Evolutionary conservation across 2,329 filamentous ascomycete species (phyloP), one percentile per base, ranked within the genome.

Genomic region (Microdochium paspali): DNA sequence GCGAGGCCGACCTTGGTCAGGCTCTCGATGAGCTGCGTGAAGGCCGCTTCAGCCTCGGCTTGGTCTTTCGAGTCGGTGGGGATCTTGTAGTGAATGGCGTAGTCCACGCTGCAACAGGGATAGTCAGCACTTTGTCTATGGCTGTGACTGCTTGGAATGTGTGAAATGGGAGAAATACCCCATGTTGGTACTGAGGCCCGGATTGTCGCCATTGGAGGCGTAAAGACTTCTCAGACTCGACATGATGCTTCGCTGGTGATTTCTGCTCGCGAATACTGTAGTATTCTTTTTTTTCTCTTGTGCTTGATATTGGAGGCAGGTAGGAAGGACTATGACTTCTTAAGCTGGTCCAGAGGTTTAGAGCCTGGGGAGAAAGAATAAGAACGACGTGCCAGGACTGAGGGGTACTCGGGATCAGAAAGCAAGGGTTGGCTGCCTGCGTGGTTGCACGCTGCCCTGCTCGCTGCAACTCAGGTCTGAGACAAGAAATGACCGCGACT

Each of bases 11-110:
- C 86, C 44, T 75, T 72, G 26, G 85, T 80, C 32, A 98, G 77
- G 32, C 82, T 79, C 58, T 85, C 71, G 57, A 95, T 76, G 35
- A 97, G 81, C 59, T 84, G 81, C 53, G 85, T 79, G 61, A 95
- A 95, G 56, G 84, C 77, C 15, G 81, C 78, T 61, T 85, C 79
- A 15, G 90, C 87, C 61, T 85, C 74, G 32, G 71, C 67, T 56
- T 79, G 81, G 56, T 84, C 87, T 89, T 56, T 30, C 15, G 39
- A 31, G 12, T 80, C 76, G 42, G 79, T 72, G 24, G 82, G 77
- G 59, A 91, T 84, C 49, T 83, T 75, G 67, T 87, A 95, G 60
- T 82, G 79, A 52, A 96, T 77, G 49, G 95, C 89, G 73, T 89
- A 96, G 71, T 96, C 90, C 50, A 95, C 87, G 47, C 87, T 79